Evolutionary conservation across 768 basidiomycete genomes (phyloP), one percentile per base, ranked within the genome.

Genomic region (Tephrocybe sp.): DNA sequence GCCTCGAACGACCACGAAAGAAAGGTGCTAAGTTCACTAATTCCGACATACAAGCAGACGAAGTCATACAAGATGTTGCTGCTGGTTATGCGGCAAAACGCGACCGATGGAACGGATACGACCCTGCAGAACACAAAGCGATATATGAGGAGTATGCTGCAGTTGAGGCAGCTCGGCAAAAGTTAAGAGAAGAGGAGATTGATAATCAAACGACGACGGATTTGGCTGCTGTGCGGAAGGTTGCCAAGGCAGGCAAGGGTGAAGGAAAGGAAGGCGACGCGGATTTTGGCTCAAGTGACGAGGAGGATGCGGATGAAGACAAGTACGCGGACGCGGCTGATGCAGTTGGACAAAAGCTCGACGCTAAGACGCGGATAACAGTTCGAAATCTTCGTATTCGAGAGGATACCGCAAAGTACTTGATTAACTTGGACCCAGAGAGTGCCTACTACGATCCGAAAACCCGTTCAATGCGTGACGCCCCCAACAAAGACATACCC

Each of bases 371-470:
- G 18, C 88, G 97, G 46, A 95, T 99, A 49, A 98, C 97, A 15
- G 97, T 99, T 52, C 85, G 97, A 53, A 98, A 99, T 70, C 75
- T 99, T 61, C 90, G 97, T 73, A 98, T 99, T 58, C 87, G 97
- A 64, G 97, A 99, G 71, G 97, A 99, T 66, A 98, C 96, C 1
- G 97, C 97, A 9, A 99, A 99, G 66, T 99, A 99, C 65, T 80
- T 99, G 63, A 89, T 96, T 67, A 99, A 98, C 65, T 67, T 99
- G 66, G 94, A 98, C 67, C 88, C 89, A 1, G 87, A 92, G 0
- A 93, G 90, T 60, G 97, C 97, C 8, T 98, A 98, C 73, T 99
- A 99, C 64, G 97, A 99, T 64, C 97, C 97, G 39, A 99, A 99
- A 74, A 98, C 97, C 11, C 87, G 97, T 62, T 98, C 96, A 6